Percentiles rank a stretch among this genome's conserved stretches.
Conservation (phyloP, 495 filamentous ascomycete genomes). For the Saxophila tyrrhenica region DNA sequence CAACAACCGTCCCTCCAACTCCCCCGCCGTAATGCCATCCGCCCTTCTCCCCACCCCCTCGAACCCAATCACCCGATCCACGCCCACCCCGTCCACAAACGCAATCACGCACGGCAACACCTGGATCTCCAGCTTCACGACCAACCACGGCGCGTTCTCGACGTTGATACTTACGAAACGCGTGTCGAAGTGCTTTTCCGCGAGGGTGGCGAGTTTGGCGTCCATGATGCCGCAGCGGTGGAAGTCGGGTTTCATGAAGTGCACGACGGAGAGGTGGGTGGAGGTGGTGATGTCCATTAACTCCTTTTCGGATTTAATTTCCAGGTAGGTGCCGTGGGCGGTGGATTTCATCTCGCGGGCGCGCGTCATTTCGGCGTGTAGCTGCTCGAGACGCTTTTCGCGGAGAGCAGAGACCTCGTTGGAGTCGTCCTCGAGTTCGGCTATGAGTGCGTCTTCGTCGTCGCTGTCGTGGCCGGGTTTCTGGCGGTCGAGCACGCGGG, state of each 20-base stretch:
- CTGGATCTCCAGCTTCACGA: conserved; percentile 55
- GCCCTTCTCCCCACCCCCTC: conserved; percentile 52
- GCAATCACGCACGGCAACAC: conserved; percentile 67
- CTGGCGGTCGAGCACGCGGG: conserved; percentile 34
- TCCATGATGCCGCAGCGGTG: conserved; percentile 62
- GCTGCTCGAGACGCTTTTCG: conserved; percentile 57
- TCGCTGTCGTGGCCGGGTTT: conserved; percentile 30
- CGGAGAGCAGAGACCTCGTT: conserved; percentile 49
- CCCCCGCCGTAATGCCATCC: conserved; percentile 50
- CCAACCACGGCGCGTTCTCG: conserved; percentile 61
- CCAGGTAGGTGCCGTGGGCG: conserved; percentile 41
- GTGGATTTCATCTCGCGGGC: conserved; percentile 31
- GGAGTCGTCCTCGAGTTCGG: conserved; percentile 57
- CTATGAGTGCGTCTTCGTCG: conserved; percentile 64
- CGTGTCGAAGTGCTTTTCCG: conserved; percentile 54
- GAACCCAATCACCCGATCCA: conserved; percentile 64
- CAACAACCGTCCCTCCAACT: conserved; percentile 54
- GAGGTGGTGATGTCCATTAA: conserved; percentile 60
- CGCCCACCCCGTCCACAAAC: conserved; percentile 55
- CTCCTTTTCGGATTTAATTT: conserved; percentile 52
- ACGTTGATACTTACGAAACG: conserved; percentile 60
- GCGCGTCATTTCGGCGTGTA: conserved; percentile 50
- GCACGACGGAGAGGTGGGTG: conserved; percentile 53
- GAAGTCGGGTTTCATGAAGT: conserved; percentile 70
- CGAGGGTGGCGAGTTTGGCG: conserved; percentile 48